Percentiles rank a stretch among this genome's conserved stretches.
Evolutionary conservation across 2,329 filamentous ascomycete genomes (phyloP).

Genomic region (Aspergillus clavatus): DNA sequence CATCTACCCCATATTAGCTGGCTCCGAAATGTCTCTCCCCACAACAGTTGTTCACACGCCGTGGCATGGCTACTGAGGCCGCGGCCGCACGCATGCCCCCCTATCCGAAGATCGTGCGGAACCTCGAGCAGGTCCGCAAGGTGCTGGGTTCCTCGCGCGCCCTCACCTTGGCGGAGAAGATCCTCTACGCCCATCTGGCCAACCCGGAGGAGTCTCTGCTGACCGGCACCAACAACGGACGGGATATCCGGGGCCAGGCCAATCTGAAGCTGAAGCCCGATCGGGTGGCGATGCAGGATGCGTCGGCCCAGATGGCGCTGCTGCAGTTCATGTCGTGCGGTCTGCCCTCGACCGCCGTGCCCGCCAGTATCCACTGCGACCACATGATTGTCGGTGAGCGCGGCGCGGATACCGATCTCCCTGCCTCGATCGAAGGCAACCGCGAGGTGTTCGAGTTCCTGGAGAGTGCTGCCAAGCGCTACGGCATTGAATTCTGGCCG

Average conservation of each 20-base stretch:
- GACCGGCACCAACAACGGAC: conserved; percentile 75
- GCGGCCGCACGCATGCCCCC: conserved; percentile 61
- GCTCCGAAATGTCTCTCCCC: conserved; percentile 31
- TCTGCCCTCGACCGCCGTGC: conserved; percentile 81
- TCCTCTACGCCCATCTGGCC: conserved; percentile 92
- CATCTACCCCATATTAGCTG: conserved; percentile 19
- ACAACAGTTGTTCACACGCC: conserved; percentile 25
- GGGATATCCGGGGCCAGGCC: conserved; percentile 75
- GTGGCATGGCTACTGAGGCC: conserved; percentile 36
- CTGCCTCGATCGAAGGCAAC: conserved; percentile 81
- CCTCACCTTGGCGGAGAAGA: conserved; percentile 94
- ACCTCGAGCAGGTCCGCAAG: conserved; percentile 68
- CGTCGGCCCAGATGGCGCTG: conserved; percentile 95
- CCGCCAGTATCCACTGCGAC: conserved; percentile 97
- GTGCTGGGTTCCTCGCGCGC: conserved; percentile 60
- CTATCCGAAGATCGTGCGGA: conserved; percentile 75
- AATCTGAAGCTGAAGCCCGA: conserved; percentile 97
- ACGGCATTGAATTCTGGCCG: conserved; percentile 94
- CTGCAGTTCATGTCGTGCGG: conserved; percentile 98
- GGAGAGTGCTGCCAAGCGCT: conserved; percentile 84
- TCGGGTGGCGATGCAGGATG: conserved; percentile 98
- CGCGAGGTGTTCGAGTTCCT: conserved; percentile 97
- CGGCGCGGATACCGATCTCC: conserved; percentile 80
- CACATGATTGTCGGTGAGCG: conserved; percentile 96
- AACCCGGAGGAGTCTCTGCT: conserved; percentile 84